Evolutionary conservation across 306 rosid genomes (phyloP), one percentile per base, ranked within the genome.

Genomic region (Ammopiptanthus mongolicus): DNA sequence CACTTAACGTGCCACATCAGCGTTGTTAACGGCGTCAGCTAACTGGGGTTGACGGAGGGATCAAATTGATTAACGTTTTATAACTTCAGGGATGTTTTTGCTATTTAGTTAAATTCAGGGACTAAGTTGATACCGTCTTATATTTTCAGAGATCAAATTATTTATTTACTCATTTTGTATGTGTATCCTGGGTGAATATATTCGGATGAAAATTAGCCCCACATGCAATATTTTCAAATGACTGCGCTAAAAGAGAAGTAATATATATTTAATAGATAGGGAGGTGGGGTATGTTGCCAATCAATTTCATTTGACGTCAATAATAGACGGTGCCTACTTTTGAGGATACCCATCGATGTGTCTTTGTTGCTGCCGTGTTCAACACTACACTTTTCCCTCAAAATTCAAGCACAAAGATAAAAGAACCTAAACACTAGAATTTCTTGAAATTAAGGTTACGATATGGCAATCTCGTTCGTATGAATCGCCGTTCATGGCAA

Each of bases 321-420:
- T 29, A 81, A 79, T 79, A 77, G 87, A 34, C 90, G 92, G 88
- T 86, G 92, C 92, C 92, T 82, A 86, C 87, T 81, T 84, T 79
- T 82, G 91, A 84, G n/a, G n/a, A n/a, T n/a, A 71, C 86, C 89
- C 80, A 59, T 83, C 47, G 61, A 22, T 19, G 41, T 14, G 60
- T 55, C 71, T 33, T 33, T 64, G 17, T 18, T 42, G 70, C 68
- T 83, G 86, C 86, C 88, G 89, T 88, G 84, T 73, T 76, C 82
- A 73, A 78, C 81, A 79, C 88, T 78, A 34, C 86, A 71, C 82
- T 57, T 14, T 57, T 14, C 44, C 58, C 82, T 18, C 76, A 14
- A 74, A 80, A 73, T 86, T 83, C 87, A 77, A 73, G 50, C 74
- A 58, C 29, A 53, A 58, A 51, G 13, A 63, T 66, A 68, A 28